phyloP scores from a whole-genome alignment of 1,139 yeast genomes.

The Petasospora fabianii region DNA sequence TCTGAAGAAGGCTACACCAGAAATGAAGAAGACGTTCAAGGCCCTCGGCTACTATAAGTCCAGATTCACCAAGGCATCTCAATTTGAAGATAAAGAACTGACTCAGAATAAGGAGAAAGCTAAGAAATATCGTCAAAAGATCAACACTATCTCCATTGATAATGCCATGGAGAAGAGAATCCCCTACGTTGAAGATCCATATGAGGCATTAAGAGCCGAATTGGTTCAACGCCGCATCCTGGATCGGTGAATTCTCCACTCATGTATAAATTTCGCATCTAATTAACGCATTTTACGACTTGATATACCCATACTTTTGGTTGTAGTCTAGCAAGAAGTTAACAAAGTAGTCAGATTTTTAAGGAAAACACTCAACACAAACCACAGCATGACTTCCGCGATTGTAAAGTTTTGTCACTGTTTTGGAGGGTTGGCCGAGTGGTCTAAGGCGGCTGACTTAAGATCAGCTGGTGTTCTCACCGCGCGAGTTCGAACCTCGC shows the following conservation, averaged over 20 bases:
- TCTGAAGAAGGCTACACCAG: conserved; percentile 2
- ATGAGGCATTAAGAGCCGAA: conserved; percentile 19
- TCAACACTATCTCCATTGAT: conserved; percentile 15
- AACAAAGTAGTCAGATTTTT: no score
- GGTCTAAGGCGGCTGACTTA: conserved; percentile 29
- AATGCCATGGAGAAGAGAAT: conserved; percentile 22
- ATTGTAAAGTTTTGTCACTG: neutral
- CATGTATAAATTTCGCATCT: neutral
- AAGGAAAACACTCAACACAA: no score
- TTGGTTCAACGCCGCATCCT: conserved; percentile 16
- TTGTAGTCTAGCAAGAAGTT: no score
- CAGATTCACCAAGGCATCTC: neutral
- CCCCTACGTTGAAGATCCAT: conserved; percentile 21
- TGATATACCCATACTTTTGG: no score
- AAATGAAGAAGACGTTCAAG: conserved; percentile 10
- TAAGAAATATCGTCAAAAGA: conserved; percentile 13
- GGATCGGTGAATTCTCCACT: conserved; percentile 1
- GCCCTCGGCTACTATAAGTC: conserved; percentile 17
- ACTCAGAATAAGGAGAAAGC: conserved; percentile 9
- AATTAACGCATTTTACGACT: neutral
- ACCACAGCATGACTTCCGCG: no score
- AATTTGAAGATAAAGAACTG: conserved; percentile 1
- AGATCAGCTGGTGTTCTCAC: conserved; percentile 37
- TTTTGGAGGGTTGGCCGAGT: conserved; percentile 27
- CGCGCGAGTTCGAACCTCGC: conserved; percentile 84